A percentile compares a stretch with the other conserved stretches of the same genome.
These are phyloP conservation scores for Phytophthora meadii DNA, from an alignment of 352 stramenopile species.

Conservation along the genomic window DNA sequence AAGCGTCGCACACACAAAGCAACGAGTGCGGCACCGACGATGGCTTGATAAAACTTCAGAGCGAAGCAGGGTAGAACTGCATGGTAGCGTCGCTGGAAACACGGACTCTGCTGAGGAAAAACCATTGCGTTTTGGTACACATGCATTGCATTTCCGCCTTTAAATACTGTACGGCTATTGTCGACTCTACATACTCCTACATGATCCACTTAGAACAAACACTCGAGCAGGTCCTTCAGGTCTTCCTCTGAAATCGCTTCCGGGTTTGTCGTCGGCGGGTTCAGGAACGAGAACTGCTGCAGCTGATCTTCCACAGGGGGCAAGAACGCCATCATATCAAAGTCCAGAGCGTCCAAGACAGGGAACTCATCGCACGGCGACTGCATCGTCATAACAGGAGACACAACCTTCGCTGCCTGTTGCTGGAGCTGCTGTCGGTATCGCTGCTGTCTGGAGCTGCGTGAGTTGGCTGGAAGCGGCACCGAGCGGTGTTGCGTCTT, in stretches of 20 bases:
- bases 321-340: conserved; percentile 50
- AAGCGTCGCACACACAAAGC: conserved; percentile 12
- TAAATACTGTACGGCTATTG: conserved; percentile 24
- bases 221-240: conserved; percentile 52
- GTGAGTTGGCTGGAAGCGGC: conserved; percentile 17
- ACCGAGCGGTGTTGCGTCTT: conserved; percentile 60
- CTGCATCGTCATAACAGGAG: conserved; percentile 14
- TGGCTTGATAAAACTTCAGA: conserved; percentile 6
- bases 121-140: conserved; percentile 1
- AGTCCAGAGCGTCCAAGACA: conserved; percentile 41
- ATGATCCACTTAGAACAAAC: conserved; percentile 42
- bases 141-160: conserved; percentile 14
- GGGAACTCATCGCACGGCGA: conserved; percentile 45
- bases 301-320: conserved; percentile 33
- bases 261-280: conserved; percentile 13
- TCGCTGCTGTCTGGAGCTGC: conserved; percentile 24
- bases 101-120: background rate
- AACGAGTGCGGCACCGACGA: conserved; percentile 1
- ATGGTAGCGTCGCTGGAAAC: too few relatives aligned
- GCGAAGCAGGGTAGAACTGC: background rate
- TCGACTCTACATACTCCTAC: conserved; percentile 25
- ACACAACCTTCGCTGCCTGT: conserved; percentile 22
- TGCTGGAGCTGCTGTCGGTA: conserved; percentile 23
- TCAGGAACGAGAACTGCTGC: conserved; percentile 37
- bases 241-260: conserved; percentile 44